Conservation (phyloP, 495 filamentous ascomycete species). For the Hypoxylon fragiforme region DNA sequence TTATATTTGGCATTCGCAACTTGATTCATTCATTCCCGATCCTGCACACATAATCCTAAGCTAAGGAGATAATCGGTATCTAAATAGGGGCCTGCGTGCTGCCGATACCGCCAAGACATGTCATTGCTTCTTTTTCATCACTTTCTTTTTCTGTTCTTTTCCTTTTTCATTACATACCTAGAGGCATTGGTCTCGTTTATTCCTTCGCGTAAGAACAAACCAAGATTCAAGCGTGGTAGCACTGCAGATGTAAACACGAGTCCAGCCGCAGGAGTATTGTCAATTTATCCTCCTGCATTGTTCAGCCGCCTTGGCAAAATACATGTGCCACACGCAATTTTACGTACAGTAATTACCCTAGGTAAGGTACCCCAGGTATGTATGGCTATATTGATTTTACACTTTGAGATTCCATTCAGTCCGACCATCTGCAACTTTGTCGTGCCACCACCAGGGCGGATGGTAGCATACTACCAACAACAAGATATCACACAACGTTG, state of each 20-base stretch:
- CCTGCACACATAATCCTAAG: no score
- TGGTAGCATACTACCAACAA: slow-evolving; percentile 1
- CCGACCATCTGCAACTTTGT: slow-evolving; percentile 2
- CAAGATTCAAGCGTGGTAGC: slow-evolving; percentile 12
- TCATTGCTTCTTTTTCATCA: no score
- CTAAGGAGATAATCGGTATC: no score
- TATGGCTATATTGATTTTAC: slow-evolving; percentile 29
- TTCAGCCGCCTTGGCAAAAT: slow-evolving; percentile 41
- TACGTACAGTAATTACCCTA: no score
- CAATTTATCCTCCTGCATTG: slow-evolving; percentile 39
- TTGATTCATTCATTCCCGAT: no score
- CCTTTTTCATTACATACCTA: no score
- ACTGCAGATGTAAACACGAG: slow-evolving; percentile 25
- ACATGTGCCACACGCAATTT: slow-evolving; percentile 15
- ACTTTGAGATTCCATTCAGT: slow-evolving; percentile 12
- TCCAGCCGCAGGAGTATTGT: slow-evolving; percentile 9
- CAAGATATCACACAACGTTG: no score
- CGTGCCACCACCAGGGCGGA: slow-evolving; percentile 4
- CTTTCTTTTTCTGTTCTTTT: no score
- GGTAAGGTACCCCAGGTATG: no score
- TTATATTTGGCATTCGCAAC: no score
- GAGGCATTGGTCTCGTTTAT: slow-evolving; percentile 9
- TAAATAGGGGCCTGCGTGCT: no score
- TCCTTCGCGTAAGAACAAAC: neutral
- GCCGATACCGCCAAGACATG: no score